These are phyloP conservation scores for Puccinia horiana DNA, from an alignment of 1,284 basidiomycete species.

Conservation along the genomic window DNA sequence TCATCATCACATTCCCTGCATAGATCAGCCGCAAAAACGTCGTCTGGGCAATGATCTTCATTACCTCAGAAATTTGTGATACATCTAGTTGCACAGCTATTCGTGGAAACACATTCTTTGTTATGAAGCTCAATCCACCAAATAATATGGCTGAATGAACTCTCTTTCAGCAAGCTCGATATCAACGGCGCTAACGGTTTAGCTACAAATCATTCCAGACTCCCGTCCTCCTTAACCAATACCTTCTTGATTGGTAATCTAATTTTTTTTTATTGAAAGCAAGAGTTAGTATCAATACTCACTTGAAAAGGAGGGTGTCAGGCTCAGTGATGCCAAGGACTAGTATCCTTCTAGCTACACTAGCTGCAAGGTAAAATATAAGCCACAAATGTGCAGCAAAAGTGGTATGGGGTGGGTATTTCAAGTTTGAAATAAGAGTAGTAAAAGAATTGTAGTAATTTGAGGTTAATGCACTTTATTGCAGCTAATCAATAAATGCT, in stretches of 20 bases:
- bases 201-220: slow-evolving; percentile 51
- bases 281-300: background rate
- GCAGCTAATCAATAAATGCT: too few species aligned
- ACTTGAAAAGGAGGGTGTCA: background rate
- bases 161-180: slow-evolving; percentile 62
- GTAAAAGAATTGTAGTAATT: too few species aligned
- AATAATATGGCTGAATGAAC: slow-evolving; percentile 79
- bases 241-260: too few species aligned
- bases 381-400: too few species aligned
- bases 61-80: slow-evolving; percentile 78
- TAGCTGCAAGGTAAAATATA: too few species aligned
- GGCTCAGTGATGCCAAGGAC: too few species aligned
- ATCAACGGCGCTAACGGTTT: slow-evolving; percentile 64
- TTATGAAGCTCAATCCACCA: slow-evolving; percentile 73
- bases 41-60: slow-evolving; percentile 75
- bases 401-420: too few species aligned
- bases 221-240: slow-evolving; percentile 30
- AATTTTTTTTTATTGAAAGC: too few species aligned
- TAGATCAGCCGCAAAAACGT: slow-evolving; percentile 93
- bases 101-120: slow-evolving; percentile 77
- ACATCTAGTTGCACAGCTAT: slow-evolving; percentile 81
- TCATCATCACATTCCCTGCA: slow-evolving; percentile 95
- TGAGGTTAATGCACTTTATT: too few species aligned
- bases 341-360: too few species aligned
- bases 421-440: too few species aligned